Evolutionary conservation across 805 yeast genomes (phyloP).

Genomic region (Yarrowia hollandica): DNA sequence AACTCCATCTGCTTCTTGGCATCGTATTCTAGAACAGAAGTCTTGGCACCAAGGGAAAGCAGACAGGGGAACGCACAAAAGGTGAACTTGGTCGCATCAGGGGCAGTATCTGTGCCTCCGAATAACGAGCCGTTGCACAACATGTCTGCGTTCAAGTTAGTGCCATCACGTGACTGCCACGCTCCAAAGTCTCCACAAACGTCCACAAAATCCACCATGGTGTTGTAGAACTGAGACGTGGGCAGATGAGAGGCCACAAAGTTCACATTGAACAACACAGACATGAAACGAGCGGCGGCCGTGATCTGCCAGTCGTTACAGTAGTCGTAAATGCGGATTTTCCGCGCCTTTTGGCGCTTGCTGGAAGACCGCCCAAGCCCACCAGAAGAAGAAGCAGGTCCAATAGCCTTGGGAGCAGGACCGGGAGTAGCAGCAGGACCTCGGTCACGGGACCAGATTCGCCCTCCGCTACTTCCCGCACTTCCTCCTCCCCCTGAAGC

Average conservation of each 20-base stretch:
- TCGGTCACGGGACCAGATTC: constrained; percentile 6
- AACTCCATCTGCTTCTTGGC: constrained; percentile 78
- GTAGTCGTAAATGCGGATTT: constrained; percentile 54
- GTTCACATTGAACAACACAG: constrained; percentile 58
- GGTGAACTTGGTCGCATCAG: constrained; percentile 42
- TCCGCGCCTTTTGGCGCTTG: neutral
- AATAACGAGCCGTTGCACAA: neutral
- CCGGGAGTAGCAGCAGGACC: constrained; percentile 13
- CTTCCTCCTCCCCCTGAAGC: neutral
- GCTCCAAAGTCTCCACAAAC: constrained; percentile 76
- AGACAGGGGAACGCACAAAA: constrained; percentile 86
- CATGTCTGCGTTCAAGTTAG: constrained; percentile 1
- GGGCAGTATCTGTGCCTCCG: neutral
- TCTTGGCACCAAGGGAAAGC: constrained; percentile 78
- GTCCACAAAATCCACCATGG: constrained; percentile 76
- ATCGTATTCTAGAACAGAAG: constrained; percentile 77
- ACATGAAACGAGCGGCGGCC: constrained; percentile 61
- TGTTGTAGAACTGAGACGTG: constrained; percentile 64
- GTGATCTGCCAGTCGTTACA: constrained; percentile 80
- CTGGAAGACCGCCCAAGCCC: neutral
- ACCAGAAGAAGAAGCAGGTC: neutral
- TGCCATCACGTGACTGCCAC: constrained; percentile 50
- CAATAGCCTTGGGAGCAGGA: neutral
- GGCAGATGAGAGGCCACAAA: constrained; percentile 40
- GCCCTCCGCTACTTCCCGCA: neutral